These are phyloP conservation scores for Kodamaea laetipori DNA, from an alignment of 805 yeast species.

Conservation along the genomic window DNA sequence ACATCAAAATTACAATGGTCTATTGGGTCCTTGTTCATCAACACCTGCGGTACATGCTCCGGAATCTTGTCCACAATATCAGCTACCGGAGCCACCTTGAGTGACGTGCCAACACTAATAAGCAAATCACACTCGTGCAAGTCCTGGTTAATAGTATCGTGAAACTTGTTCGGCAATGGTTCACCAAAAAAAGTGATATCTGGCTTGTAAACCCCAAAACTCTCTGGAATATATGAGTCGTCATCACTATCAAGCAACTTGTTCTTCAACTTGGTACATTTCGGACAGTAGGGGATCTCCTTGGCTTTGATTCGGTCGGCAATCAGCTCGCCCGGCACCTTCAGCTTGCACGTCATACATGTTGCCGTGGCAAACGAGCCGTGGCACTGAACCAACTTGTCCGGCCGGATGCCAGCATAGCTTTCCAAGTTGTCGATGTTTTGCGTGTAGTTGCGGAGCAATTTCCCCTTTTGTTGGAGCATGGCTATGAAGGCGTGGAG, in stretches of 20 bases:
- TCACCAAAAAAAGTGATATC: slow-evolving; percentile 93
- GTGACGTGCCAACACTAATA: slow-evolving; percentile 85
- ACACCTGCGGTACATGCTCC: slow-evolving; percentile 75
- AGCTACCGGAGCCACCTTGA: slow-evolving; percentile 90
- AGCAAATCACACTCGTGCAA: slow-evolving; percentile 70
- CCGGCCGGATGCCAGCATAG: slow-evolving; percentile 70
- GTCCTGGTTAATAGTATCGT: slow-evolving; percentile 60
- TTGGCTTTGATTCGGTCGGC: slow-evolving; percentile 59
- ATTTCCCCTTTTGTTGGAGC: slow-evolving; percentile 72
- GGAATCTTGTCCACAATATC: slow-evolving; percentile 79
- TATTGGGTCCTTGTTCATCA: slow-evolving; percentile 76
- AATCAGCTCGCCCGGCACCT: slow-evolving; percentile 65
- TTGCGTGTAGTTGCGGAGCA: slow-evolving; percentile 84
- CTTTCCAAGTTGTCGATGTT: slow-evolving; percentile 86
- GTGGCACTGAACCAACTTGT: slow-evolving; percentile 82
- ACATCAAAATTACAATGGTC: slow-evolving; percentile 79
- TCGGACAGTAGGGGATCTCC: slow-evolving; percentile 72
- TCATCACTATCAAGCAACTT: slow-evolving; percentile 26
- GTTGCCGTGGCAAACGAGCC: slow-evolving; percentile 90
- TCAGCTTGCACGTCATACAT: slow-evolving; percentile 72
- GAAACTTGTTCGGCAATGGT: slow-evolving; percentile 70
- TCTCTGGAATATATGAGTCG: slow-evolving; percentile 37
- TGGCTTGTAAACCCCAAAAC: slow-evolving; percentile 85
- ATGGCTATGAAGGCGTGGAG: slow-evolving; percentile 77
- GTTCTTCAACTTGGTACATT: slow-evolving; percentile 42